phyloP scores from a whole-genome alignment of 2,329 filamentous ascomycete genomes.

The Cytospora mali region DNA sequence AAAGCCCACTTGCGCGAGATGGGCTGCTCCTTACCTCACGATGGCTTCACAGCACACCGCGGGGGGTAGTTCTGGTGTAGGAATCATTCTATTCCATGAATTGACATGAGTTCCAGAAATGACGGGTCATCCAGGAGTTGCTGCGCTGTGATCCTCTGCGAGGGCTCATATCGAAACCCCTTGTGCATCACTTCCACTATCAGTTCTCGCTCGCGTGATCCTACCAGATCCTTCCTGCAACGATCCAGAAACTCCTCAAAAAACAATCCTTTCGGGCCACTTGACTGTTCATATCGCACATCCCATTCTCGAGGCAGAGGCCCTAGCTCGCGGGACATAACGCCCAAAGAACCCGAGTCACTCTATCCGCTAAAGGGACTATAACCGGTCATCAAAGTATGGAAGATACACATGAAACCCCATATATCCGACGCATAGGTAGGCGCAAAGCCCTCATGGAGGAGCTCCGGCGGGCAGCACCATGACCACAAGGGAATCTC shows the following conservation, averaged over 20 bases:
- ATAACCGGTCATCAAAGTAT: not conserved
- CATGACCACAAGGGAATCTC: conserved; percentile 2
- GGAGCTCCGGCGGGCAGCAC: conserved; percentile 7
- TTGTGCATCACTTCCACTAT: conserved; percentile 5
- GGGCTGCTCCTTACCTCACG: too few relatives aligned
- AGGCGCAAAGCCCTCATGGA: conserved; percentile 3
- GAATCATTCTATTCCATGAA: conserved; percentile 5
- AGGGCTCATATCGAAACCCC: conserved; percentile 5
- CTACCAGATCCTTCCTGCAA: not conserved
- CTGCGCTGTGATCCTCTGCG: not conserved
- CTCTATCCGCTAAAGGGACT: not conserved
- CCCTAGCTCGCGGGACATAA: not conserved
- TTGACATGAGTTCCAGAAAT: conserved; percentile 1
- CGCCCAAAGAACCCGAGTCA: not conserved
- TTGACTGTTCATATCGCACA: not conserved
- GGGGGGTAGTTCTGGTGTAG: too few relatives aligned
- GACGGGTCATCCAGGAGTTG: conserved; percentile 3
- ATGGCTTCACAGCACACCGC: too few relatives aligned
- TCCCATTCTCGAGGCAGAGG: conserved; percentile 9
- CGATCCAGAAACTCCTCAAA: not conserved
- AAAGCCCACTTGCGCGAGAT: too few relatives aligned
- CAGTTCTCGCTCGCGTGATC: not conserved
- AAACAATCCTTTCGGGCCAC: not conserved
- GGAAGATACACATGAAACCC: conserved; percentile 9
- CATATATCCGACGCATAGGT: conserved; percentile 11